A percentile compares a stretch with the other conserved stretches of the same genome.
phyloP scores from a whole-genome alignment of 306 rosid genomes.

The Sicyos baderoa region DNA sequence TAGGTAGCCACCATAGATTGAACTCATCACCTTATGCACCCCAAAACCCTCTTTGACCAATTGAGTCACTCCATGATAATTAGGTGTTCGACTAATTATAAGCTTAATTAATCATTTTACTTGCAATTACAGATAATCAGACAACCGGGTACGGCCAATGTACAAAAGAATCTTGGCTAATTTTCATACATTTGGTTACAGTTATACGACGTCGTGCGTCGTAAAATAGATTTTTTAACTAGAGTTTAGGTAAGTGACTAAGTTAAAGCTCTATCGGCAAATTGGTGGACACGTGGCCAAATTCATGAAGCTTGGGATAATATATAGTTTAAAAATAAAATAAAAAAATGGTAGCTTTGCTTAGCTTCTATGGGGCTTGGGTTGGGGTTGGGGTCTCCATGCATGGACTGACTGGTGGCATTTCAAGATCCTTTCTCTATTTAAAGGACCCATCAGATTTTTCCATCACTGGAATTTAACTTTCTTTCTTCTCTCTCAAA shows the following conservation, averaged over 20 bases:
- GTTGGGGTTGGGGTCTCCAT: background rate
- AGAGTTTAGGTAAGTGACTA: background rate
- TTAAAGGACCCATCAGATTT: conserved; percentile 7
- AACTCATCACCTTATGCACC: too few species aligned
- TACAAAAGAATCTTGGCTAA: conserved; percentile 17
- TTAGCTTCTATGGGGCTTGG: background rate
- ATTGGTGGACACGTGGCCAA: conserved; percentile 7
- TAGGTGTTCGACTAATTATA: too few species aligned
- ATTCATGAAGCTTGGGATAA: background rate
- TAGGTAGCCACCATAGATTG: too few species aligned
- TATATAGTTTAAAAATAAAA: background rate
- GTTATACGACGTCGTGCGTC: background rate
- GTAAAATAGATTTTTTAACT: background rate
- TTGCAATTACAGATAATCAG: conserved; percentile 5
- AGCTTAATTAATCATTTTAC: conserved; percentile 1
- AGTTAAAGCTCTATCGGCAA: background rate
- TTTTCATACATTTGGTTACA: conserved; percentile 1
- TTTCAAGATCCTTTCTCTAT: conserved; percentile 11
- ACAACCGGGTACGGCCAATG: conserved; percentile 12
- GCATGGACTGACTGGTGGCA: background rate
- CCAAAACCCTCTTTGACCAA: too few species aligned
- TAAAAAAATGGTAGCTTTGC: background rate
- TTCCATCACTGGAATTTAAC: background rate
- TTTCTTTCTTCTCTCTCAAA: conserved; percentile 7
- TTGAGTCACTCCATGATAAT: too few species aligned